phyloP scores from a whole-genome alignment of 805 yeast species.

The Jamesozyma spencerorum region DNA sequence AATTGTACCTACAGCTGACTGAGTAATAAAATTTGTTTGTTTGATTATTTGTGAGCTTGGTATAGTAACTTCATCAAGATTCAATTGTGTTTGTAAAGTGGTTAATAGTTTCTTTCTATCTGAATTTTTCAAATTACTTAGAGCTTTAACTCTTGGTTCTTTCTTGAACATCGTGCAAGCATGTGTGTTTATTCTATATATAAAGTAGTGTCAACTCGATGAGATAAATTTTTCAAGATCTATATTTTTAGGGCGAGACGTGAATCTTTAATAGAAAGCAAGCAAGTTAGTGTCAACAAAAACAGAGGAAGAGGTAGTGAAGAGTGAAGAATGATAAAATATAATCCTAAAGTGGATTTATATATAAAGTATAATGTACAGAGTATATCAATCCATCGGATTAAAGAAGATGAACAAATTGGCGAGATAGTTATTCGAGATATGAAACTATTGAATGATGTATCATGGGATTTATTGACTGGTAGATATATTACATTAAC shows the following conservation, averaged over 20 bases:
- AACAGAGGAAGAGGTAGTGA: background rate
- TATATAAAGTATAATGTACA: slow-evolving; percentile 8
- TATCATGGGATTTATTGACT: slow-evolving; percentile 19
- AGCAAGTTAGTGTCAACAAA: background rate
- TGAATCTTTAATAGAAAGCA: too few relatives aligned
- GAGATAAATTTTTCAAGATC: background rate
- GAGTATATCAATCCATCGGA: slow-evolving; percentile 12
- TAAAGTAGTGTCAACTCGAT: background rate
- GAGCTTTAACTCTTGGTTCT: slow-evolving; percentile 50
- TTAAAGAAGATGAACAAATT: slow-evolving; percentile 14
- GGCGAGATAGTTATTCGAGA: slow-evolving; percentile 18
- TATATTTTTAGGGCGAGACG: too few relatives aligned
- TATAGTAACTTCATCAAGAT: slow-evolving; percentile 32
- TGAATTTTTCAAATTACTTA: slow-evolving; percentile 72
- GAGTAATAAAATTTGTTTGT: slow-evolving; percentile 53
- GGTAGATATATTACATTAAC: slow-evolving; percentile 39
- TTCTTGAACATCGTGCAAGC: slow-evolving; percentile 32
- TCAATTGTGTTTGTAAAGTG: slow-evolving; percentile 32
- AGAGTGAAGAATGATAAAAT: too few relatives aligned
- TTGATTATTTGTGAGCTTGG: slow-evolving; percentile 31
- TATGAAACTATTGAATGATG: slow-evolving; percentile 9
- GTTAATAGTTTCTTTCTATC: slow-evolving; percentile 48
- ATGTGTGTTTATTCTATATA: background rate
- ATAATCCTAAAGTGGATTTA: slow-evolving; percentile 14
- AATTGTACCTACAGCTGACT: slow-evolving; percentile 47